phyloP scores from a whole-genome alignment of 768 basidiomycete genomes.

The Lactarius deliciosus region DNA sequence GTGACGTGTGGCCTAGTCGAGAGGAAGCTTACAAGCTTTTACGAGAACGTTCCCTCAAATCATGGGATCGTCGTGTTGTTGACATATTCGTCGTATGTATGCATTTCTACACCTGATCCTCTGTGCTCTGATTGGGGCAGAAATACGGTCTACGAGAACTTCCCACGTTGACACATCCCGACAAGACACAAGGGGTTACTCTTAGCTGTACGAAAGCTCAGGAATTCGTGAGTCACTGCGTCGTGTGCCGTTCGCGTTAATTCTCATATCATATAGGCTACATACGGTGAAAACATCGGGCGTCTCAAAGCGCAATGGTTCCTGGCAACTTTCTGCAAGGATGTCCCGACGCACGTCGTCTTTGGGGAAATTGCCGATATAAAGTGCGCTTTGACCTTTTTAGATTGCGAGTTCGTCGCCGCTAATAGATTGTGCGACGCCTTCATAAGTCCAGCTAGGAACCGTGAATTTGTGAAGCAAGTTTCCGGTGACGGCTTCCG shows the following conservation, averaged over 20 bases:
- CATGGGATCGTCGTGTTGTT: constrained; percentile 52
- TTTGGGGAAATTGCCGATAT: constrained; percentile 24
- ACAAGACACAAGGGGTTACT: constrained; percentile 46
- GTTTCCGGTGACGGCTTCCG: constrained; percentile 11
- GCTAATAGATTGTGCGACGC: not conserved
- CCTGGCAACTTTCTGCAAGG: constrained; percentile 24
- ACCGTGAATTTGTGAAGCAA: constrained; percentile 11
- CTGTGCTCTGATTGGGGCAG: constrained; percentile 33
- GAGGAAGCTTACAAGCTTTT: constrained; percentile 47
- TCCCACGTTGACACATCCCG: constrained; percentile 45
- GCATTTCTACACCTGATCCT: not conserved
- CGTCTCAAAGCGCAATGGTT: constrained; percentile 4
- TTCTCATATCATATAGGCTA: constrained; percentile 4
- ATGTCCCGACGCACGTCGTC: constrained; percentile 26
- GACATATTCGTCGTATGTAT: constrained; percentile 43
- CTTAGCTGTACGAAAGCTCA: constrained; percentile 48
- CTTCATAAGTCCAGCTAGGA: constrained; percentile 16
- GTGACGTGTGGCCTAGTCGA: constrained; percentile 53
- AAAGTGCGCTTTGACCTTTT: constrained; percentile 11
- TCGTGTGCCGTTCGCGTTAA: not conserved
- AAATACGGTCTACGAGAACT: constrained; percentile 43
- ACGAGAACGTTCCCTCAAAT: constrained; percentile 44
- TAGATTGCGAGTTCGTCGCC: not conserved
- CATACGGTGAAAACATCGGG: constrained; percentile 16
- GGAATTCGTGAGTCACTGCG: constrained; percentile 38